Percentiles rank a stretch among this genome's conserved stretches.
These are phyloP conservation scores for Thamnidium elegans DNA, from an alignment of 192 early-diverging fungal genomes.

Conservation along the genomic window DNA sequence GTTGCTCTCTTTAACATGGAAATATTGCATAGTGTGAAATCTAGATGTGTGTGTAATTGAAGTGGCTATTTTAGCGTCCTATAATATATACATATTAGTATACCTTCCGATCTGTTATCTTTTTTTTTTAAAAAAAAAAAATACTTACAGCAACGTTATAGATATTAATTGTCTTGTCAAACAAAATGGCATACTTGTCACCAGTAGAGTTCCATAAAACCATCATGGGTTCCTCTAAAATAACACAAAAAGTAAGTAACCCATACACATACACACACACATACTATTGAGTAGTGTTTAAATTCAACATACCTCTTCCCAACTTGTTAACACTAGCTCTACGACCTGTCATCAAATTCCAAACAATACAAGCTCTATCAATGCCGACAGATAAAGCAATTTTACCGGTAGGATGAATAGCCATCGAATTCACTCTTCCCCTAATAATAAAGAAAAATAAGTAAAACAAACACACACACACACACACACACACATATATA, in stretches of 20 bases:
- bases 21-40: constrained; percentile 36
- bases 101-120: not conserved
- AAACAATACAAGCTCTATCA: constrained; percentile 68
- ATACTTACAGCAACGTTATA: constrained; percentile 58
- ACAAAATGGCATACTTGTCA: constrained; percentile 57
- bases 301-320: constrained; percentile 36
- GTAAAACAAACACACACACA: not conserved
- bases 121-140: not conserved
- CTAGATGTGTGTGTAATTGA: constrained; percentile 37
- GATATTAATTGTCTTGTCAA: constrained; percentile 49
- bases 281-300: not conserved
- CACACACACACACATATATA: constrained; percentile 3
- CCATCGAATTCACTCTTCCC: constrained; percentile 72
- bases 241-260: constrained; percentile 2
- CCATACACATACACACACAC: not conserved
- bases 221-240: constrained; percentile 46
- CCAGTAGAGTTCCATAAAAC: constrained; percentile 56
- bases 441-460: constrained; percentile 36
- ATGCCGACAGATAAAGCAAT: constrained; percentile 81
- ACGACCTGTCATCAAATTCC: constrained; percentile 75
- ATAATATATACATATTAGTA: constrained; percentile 11
- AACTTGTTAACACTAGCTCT: constrained; percentile 59
- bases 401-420: constrained; percentile 94
- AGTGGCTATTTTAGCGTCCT: constrained; percentile 32
- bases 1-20: constrained; percentile 32